phyloP scores from a whole-genome alignment of 257 asterid genomes.

The Sherardia arvensis region DNA sequence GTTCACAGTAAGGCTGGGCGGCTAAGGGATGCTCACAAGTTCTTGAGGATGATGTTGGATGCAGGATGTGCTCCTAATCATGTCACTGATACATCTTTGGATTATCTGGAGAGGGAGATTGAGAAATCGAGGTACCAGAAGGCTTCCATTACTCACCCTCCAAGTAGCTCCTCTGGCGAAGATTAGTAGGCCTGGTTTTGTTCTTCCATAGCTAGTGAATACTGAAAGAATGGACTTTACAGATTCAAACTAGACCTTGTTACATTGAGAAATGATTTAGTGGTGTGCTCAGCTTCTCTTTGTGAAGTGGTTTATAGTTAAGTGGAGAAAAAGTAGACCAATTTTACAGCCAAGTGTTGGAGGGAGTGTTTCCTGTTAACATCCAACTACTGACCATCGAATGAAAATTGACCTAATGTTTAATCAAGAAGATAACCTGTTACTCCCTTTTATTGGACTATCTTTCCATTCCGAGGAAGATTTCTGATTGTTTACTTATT shows the following conservation, averaged over 20 bases:
- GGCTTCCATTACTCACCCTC: slow-evolving; percentile 46
- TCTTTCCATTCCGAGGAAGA: not conserved
- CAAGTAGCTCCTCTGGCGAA: slow-evolving; percentile 15
- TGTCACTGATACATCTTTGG: slow-evolving; percentile 81
- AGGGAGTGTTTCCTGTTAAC: not conserved
- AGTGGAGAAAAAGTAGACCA: not conserved
- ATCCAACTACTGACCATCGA: too few species aligned
- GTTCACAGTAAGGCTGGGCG: slow-evolving; percentile 76
- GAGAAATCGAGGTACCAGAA: slow-evolving; percentile 53
- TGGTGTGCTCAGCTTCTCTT: not conserved
- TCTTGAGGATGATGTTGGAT: slow-evolving; percentile 75
- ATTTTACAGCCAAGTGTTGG: not conserved
- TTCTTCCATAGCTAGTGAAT: not conserved
- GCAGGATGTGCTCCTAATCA: slow-evolving; percentile 92
- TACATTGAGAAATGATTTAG: not conserved
- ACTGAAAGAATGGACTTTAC: not conserved
- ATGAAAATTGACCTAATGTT: not conserved
- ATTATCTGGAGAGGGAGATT: slow-evolving; percentile 62
- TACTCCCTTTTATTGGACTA: not conserved
- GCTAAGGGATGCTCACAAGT: slow-evolving; percentile 70
- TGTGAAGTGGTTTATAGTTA: not conserved
- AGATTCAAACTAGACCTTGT: not conserved
- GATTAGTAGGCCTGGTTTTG: not conserved
- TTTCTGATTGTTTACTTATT: not conserved
- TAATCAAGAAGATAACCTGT: not conserved